Evolutionary conservation across 2,329 filamentous ascomycete species (phyloP).

Genomic region (Cyclaneusma minus): DNA sequence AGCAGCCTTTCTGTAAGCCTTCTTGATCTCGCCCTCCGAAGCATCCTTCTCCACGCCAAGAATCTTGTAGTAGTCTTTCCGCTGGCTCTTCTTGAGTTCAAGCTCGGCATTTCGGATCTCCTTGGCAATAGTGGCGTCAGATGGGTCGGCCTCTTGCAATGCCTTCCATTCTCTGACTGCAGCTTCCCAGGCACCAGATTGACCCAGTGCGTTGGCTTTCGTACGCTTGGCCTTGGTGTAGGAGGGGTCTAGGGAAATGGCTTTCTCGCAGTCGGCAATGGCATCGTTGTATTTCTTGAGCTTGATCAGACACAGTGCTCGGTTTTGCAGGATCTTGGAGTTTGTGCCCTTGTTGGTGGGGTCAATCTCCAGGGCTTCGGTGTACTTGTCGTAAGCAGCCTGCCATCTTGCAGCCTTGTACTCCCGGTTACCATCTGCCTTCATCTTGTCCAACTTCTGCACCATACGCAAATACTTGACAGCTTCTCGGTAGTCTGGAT

Average conservation of each 20-base stretch:
- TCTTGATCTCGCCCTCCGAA: constrained; percentile 76
- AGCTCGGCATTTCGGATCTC: constrained; percentile 84
- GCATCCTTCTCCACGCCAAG: constrained; percentile 78
- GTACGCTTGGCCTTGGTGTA: constrained; percentile 91
- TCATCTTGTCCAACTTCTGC: constrained; percentile 83
- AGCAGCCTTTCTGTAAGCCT: constrained; percentile 88
- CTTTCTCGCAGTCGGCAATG: constrained; percentile 72
- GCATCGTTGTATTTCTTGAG: constrained; percentile 73
- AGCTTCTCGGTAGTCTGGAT: constrained; percentile 81
- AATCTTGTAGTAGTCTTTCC: constrained; percentile 99
- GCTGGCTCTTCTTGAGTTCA: constrained; percentile 91
- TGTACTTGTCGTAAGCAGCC: constrained; percentile 72
- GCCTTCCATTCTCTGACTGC: constrained; percentile 79
- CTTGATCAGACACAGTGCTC: constrained; percentile 70
- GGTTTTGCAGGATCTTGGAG: constrained; percentile 86
- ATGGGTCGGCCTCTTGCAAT: constrained; percentile 67
- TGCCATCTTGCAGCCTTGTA: constrained; percentile 78
- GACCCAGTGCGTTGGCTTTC: constrained; percentile 77
- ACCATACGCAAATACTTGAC: constrained; percentile 81
- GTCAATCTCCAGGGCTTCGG: constrained; percentile 69
- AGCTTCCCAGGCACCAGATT: constrained; percentile 82
- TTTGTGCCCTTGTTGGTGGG: constrained; percentile 83
- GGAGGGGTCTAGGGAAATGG: constrained; percentile 64
- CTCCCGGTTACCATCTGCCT: constrained; percentile 79
- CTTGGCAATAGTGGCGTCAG: constrained; percentile 64